Base-by-base conservation (phyloP, 129 eudicot genomes). In the Glebionis coronaria region DNA sequence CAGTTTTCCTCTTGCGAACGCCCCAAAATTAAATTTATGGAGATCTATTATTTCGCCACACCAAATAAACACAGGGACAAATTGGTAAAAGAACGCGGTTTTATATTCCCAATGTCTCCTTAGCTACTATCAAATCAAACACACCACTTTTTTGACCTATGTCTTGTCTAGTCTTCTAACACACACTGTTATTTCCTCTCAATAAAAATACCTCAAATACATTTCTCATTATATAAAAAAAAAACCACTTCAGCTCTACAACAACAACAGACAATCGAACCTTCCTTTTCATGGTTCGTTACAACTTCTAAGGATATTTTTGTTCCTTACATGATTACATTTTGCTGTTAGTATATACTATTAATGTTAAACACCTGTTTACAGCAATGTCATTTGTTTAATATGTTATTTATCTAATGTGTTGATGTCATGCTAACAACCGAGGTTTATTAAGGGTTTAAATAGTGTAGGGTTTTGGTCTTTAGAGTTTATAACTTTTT, bases 261-360 rank as follows among this genome's bases (percentile, higher is more conserved):
- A 20, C 60, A 55, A 9, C 60, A 55, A 20, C 60, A 55, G 60
- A 20, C 60, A 20, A 3, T 20, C 60, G 60, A 18, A 20, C 27
- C 60, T 55, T 55, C 60, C 23, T 55, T 55, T 55, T 55, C 12
- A 11, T 55, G 28, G 60, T 55, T 55, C 20, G 60, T 55, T 10
- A 3, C 20, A 9, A 35, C 2, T 2, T n/a, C 5, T n/a, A 11
- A 47, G 23, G 7, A 16, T 54, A 55, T 54, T 54, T 54, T 54
- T 54, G 59, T 54, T 54, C 28, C 59, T 55, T 55, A 10, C 28
- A 11, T 54, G 3, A 54, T 9, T 55, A 12, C 6, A 9, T 52
- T n/a, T 0, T 51, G 19, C 15, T 16, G 2, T 16, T 52, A 16
- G 16, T 52, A 12, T 47, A 50, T 21, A n/a, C n/a, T 53, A 19